These are phyloP conservation scores for Pisolithus orientalis DNA, from an alignment of 768 basidiomycete species.

Conservation along the genomic window DNA sequence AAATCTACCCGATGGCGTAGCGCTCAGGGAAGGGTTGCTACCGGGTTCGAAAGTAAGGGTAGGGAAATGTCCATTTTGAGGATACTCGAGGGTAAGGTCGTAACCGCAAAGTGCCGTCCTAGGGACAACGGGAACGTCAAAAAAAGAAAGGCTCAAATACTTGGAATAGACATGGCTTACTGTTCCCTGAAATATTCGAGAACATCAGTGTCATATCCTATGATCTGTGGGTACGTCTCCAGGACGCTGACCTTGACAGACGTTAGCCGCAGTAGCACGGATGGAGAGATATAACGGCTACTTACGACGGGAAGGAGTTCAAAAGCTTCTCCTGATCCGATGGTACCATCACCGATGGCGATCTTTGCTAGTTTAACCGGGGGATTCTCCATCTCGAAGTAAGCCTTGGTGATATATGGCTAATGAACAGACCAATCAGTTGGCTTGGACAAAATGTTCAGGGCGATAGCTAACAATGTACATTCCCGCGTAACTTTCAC, in stretches of 20 bases:
- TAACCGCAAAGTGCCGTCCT: slow-evolving; percentile 60
- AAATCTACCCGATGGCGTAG: slow-evolving; percentile 9
- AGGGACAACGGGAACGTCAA: slow-evolving; percentile 1
- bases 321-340: slow-evolving; percentile 46
- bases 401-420: slow-evolving; percentile 74
- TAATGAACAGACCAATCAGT: slow-evolving; percentile 15
- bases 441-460: not conserved
- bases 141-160: not conserved
- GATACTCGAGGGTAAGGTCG: slow-evolving; percentile 64
- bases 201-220: slow-evolving; percentile 62
- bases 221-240: slow-evolving; percentile 71
- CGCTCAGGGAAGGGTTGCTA: not conserved
- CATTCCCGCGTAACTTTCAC: slow-evolving; percentile 72
- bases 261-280: not conserved
- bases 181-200: slow-evolving; percentile 64
- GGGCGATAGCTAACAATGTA: slow-evolving; percentile 48
- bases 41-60: slow-evolving; percentile 16
- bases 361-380: slow-evolving; percentile 65
- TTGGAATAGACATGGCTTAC: slow-evolving; percentile 32
- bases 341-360: slow-evolving; percentile 63
- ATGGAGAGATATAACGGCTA: not conserved
- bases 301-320: slow-evolving; percentile 41
- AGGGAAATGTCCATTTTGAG: slow-evolving; percentile 50
- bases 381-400: slow-evolving; percentile 55
- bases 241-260: slow-evolving; percentile 40